A percentile compares a stretch with the other conserved stretches of the same genome.
phyloP scores from a whole-genome alignment of 331 rosid genomes.

The Spiraea crenata region DNA sequence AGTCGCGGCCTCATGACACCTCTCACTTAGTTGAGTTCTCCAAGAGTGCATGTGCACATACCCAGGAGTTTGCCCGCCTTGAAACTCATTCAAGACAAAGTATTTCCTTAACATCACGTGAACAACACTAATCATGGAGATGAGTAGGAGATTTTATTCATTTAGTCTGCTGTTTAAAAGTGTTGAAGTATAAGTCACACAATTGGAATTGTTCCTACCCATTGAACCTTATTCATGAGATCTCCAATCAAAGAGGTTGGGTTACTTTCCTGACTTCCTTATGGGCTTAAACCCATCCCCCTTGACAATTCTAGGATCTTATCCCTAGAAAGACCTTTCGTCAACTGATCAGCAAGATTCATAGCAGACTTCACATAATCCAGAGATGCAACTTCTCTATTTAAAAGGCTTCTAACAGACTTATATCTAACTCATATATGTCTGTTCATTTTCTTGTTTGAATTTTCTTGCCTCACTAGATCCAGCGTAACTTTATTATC shows the following conservation, averaged over 20 bases:
- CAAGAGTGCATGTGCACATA: neutral
- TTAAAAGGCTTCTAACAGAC: neutral
- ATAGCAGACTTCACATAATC: neutral
- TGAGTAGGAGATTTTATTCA: neutral
- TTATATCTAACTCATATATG: neutral
- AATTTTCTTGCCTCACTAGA: neutral
- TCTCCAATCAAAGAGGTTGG: constrained; percentile 7
- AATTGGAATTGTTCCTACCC: constrained; percentile 6
- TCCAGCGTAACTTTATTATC: neutral
- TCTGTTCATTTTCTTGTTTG: neutral
- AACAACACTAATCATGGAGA: neutral
- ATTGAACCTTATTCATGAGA: constrained; percentile 5
- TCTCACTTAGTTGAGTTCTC: constrained; percentile 6
- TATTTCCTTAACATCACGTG: neutral
- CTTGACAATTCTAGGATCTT: neutral
- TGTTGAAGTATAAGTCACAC: neutral
- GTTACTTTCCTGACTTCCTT: constrained; percentile 6
- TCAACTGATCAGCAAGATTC: neutral
- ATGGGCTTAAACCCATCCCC: neutral
- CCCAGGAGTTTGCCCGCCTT: neutral
- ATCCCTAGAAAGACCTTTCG: constrained; percentile 5
- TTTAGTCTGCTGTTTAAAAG: neutral
- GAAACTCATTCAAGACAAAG: neutral
- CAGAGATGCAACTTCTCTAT: neutral
- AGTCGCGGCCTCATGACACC: neutral